Conservation (phyloP, 805 yeast genomes). For the Teunomyces gatunensis region DNA sequence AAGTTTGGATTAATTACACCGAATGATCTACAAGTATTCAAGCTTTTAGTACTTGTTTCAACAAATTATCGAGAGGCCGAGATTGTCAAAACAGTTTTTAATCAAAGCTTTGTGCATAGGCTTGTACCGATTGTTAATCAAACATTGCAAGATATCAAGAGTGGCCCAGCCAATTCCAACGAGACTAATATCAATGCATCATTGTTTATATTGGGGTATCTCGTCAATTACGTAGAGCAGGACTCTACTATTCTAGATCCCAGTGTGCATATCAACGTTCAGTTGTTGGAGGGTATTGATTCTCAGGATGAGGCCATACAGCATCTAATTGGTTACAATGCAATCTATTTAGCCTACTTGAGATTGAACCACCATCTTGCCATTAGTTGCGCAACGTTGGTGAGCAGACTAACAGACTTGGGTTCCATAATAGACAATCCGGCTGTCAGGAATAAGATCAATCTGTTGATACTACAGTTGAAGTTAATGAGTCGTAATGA, state of each 20-base stretch:
- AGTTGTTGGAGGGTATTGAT: neutral
- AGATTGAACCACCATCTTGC: slow-evolving; percentile 4
- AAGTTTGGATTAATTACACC: neutral
- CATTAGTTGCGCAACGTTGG: neutral
- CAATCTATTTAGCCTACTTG: slow-evolving; percentile 11
- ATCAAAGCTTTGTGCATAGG: neutral
- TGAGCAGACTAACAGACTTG: neutral
- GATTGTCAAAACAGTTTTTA: neutral
- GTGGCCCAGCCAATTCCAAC: neutral
- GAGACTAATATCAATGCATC: slow-evolving; percentile 2
- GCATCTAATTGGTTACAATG: slow-evolving; percentile 17
- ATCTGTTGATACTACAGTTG: slow-evolving; percentile 1
- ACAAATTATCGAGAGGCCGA: slow-evolving; percentile 6
- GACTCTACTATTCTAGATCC: neutral
- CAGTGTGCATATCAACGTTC: neutral
- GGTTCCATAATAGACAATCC: neutral
- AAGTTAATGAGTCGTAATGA: neutral
- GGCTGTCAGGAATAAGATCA: neutral
- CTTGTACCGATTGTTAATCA: slow-evolving; percentile 2
- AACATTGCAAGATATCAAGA: slow-evolving; percentile 2
- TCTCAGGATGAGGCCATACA: slow-evolving; percentile 6
- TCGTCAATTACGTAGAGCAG: slow-evolving; percentile 12
- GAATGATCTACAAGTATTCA: slow-evolving; percentile 7
- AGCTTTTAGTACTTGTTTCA: slow-evolving; percentile 11
- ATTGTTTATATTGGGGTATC: slow-evolving; percentile 13